Conservation (phyloP, 108 stramenopile species). For the Schizochytrium sp. region DNA sequence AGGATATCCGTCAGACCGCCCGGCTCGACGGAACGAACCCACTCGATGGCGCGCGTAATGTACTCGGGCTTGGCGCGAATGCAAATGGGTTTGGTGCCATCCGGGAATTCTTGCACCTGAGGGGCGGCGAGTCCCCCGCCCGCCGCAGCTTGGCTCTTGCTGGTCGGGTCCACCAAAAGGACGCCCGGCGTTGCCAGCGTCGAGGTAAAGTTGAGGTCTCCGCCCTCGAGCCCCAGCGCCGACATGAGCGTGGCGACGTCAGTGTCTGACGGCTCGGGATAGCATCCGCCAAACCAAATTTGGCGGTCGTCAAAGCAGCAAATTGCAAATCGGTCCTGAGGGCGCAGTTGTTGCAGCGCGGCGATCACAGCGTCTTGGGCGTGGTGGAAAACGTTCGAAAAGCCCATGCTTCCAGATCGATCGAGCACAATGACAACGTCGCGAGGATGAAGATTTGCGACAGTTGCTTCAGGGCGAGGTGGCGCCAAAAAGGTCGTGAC, state of each 20-base stretch:
- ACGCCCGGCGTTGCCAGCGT: neutral
- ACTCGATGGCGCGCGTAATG: neutral
- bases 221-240: neutral
- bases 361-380: neutral
- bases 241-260: neutral
- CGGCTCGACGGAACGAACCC: neutral
- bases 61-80: neutral
- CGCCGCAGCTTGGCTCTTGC: neutral
- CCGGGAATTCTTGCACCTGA: neutral
- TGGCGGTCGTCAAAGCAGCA: constrained; percentile 16
- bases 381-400: neutral
- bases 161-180: neutral
- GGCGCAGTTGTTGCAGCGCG: neutral
- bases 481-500: neutral
- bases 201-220: neutral
- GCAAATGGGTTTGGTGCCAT: neutral
- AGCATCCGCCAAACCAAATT: neutral
- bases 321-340: neutral
- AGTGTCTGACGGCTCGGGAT: neutral
- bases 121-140: neutral
- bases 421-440: neutral
- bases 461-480: neutral
- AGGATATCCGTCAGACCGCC: constrained; percentile 16
- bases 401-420: neutral
- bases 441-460: neutral